Evolutionary conservation across 352 stramenopile genomes (phyloP), one percentile per base, ranked within the genome.

Genomic region (Phytophthora agathidicida): DNA sequence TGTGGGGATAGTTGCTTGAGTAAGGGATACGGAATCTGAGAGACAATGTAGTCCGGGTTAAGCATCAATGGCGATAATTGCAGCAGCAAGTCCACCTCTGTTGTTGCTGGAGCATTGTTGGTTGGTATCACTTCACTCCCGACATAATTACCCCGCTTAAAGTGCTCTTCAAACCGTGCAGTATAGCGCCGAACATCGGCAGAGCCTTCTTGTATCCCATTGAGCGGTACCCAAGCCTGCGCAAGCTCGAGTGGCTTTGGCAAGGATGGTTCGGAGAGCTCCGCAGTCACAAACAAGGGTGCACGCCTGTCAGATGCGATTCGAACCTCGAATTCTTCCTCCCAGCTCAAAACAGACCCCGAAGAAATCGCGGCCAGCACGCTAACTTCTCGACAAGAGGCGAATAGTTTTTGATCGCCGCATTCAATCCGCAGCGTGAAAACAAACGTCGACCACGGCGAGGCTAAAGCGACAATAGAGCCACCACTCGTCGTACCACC

Each of bases 271-370:
- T 91, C 76, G 0, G 65, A 63, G 5, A 88, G 44, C 23, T 89
- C 78, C 4, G 86, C 43, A n/a, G 65, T 77, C 4, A 89, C 19
- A 0, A 91, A 14, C 9, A 91, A 38, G 9, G 59, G 49, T 0
- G 63, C 48, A 2, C 59, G 46, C 28, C 49, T 37, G 23, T 80
- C 62, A 0, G 68, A 50, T 1, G 63, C 50, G 10, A 89, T 58
- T n/a, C 68, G 68, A 11, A 91, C 39, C 54, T 91, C 76, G 31
- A 86, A 91, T 30, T 86, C 78, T 42, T 91, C 77, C 22, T 88
- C 78, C 78, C 78, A 91, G 19, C 76, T 77, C 7, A 89, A 54
- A 1, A 65, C 53, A 0, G 65, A 74, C 3, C 46, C 56, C 0
- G 56, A 55, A 11, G 68, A 39, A 27, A 88, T 35, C 1, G 75